These are phyloP conservation scores for Leptographium procerum DNA, from an alignment of 2,329 filamentous ascomycete genomes.

Conservation along the genomic window DNA sequence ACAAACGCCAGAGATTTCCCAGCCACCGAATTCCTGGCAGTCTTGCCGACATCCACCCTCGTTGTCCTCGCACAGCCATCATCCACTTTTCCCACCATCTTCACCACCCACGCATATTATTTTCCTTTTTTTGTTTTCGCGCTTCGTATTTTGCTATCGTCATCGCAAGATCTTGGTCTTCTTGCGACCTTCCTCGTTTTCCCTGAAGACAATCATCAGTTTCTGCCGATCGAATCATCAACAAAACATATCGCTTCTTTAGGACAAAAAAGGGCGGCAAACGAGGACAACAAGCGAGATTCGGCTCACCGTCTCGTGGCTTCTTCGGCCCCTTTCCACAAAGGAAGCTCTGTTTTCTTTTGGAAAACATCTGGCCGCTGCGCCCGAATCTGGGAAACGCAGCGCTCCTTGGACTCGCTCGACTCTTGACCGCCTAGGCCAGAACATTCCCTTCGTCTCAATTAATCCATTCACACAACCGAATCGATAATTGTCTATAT, in stretches of 20 bases:
- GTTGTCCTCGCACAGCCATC: not conserved
- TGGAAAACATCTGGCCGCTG: not conserved
- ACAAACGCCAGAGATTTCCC: not conserved
- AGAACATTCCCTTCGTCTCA: not conserved
- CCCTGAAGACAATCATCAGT: not conserved
- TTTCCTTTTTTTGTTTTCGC: not conserved
- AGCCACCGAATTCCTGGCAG: constrained; percentile 4
- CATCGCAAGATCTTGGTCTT: not conserved
- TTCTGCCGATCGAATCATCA: not conserved
- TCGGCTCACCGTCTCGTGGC: not conserved
- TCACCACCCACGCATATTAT: not conserved
- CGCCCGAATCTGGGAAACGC: not conserved
- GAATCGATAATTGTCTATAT: not conserved
- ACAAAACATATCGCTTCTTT: not conserved
- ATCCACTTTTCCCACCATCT: not conserved
- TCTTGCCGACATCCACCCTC: not conserved
- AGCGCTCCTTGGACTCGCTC: not conserved
- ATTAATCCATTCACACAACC: not conserved
- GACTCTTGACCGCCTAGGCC: not conserved
- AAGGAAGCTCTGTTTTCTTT: not conserved
- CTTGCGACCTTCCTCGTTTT: not conserved
- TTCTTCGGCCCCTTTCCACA: not conserved
- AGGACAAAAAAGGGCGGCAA: not conserved
- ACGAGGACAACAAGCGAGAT: not conserved
- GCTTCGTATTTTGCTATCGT: not conserved